Evolutionary conservation across 306 rosid species (phyloP).

Genomic region (Lablab purpureus): DNA sequence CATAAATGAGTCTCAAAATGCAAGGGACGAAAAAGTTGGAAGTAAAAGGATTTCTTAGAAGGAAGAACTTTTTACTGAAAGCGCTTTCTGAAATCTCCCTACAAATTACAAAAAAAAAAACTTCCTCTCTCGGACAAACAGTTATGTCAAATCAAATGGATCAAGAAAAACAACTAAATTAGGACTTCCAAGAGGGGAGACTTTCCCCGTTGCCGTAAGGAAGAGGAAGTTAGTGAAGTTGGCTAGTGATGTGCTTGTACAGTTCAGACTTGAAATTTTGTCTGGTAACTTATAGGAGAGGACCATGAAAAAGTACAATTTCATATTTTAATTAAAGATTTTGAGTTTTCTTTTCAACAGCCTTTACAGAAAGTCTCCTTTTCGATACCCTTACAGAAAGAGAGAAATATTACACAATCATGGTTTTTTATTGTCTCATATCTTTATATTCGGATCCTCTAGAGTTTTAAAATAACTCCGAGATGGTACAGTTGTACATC

Average conservation of each 20-base stretch:
- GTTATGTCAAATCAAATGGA: neutral
- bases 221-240: neutral
- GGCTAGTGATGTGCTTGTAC: slow-evolving; percentile 11
- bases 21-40: neutral
- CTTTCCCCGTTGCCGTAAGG: neutral
- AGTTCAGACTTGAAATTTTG: slow-evolving; percentile 8
- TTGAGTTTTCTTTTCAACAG: neutral
- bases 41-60: slow-evolving; percentile 1
- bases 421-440: neutral
- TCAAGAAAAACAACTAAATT: neutral
- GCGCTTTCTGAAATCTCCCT: neutral
- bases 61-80: slow-evolving; percentile 29
- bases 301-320: slow-evolving; percentile 19
- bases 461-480: neutral
- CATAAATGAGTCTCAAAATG: slow-evolving; percentile 37
- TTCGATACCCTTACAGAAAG: neutral
- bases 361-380: neutral
- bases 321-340: slow-evolving; percentile 4
- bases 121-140: slow-evolving; percentile 2
- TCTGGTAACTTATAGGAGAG: neutral
- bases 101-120: neutral
- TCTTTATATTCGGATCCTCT: slow-evolving; percentile 8
- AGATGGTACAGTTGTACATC: slow-evolving; percentile 2
- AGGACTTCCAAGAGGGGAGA: neutral
- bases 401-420: neutral